Evolutionary conservation across 495 filamentous ascomycete species (phyloP), one percentile per base, ranked within the genome.

Genomic region (Staphylotrichum tortipilum): DNA sequence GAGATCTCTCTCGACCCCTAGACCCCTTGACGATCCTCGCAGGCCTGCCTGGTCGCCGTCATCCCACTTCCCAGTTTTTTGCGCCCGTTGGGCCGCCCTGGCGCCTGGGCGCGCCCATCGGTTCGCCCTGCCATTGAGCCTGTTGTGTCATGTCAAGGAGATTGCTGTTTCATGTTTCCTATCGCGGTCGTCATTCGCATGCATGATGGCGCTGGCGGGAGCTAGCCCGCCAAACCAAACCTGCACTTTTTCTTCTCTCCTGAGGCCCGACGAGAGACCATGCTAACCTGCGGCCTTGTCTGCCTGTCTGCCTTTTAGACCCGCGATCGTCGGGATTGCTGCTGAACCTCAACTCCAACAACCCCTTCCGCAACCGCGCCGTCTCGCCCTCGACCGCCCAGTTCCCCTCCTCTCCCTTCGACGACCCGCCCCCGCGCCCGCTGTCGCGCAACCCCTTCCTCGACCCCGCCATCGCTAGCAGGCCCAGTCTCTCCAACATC

Each of bases 361-460:
- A 98, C 61, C 92, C 92, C n/a, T 98, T 98, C 66, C 84, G 92
- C 73, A 94, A 94, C 67, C 85, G 86, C 56, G 83, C 86, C 38
- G 70, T 78, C 7, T 92, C 90, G 49, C 89, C 88, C 42, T 57
- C 33, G 7, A n/a, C 65, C 49, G 65, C 60, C 43, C 65, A 50
- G 41, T 61, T 63, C 54, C 76, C 64, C 58, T 69, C 62, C 60
- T 74, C 69, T 54, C 74, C 77, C 57, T 71, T 75, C 62, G 77
- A 74, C 68, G 62, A 71, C 64, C 68, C 74, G 65, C 77, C 64
- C 61, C 73, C 85, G 59, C 77, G 88, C 60, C 88, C 89, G 47
- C 68, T 81, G 36, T 94, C 91, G 37, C 83, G 83, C 41, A 98
- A 98, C 60, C 92, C 92, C 42, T 98, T 98, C 67, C 75, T 97